These are phyloP conservation scores for Avena sativa DNA, from an alignment of 176 grass and related monocot genomes.

Conservation along the genomic window DNA sequence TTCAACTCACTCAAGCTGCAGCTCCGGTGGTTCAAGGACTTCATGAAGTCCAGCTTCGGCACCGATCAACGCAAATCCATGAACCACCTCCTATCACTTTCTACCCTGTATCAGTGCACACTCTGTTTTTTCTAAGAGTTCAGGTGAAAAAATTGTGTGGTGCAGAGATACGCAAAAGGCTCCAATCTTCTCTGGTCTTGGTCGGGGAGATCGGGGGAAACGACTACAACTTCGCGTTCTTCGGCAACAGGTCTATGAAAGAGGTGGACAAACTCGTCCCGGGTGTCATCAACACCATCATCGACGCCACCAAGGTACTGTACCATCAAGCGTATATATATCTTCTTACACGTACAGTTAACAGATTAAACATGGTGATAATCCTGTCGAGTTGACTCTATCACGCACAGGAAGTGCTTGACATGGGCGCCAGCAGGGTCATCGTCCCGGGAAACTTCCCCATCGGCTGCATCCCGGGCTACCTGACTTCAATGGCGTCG, in stretches of 20 bases:
- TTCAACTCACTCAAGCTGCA: slow-evolving; percentile 65
- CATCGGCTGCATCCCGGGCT: slow-evolving; percentile 80
- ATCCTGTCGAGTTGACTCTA: neutral
- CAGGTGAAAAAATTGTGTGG: neutral
- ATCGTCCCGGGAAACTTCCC: slow-evolving; percentile 91
- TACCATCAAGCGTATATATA: too few relatives aligned
- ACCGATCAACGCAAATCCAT: slow-evolving; percentile 22
- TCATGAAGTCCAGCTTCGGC: slow-evolving; percentile 46
- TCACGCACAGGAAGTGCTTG: slow-evolving; percentile 60
- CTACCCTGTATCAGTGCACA: neutral
- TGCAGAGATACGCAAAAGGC: slow-evolving; percentile 61
- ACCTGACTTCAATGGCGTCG: slow-evolving; percentile 62
- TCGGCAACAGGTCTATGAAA: slow-evolving; percentile 33
- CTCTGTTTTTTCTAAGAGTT: neutral
- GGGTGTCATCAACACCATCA: slow-evolving; percentile 63
- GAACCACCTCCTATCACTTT: neutral
- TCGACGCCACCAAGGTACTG: slow-evolving; percentile 63
- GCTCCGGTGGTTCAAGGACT: slow-evolving; percentile 70
- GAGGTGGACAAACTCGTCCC: slow-evolving; percentile 69
- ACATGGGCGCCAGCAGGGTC: slow-evolving; percentile 67
- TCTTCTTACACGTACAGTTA: neutral
- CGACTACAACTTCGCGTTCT: slow-evolving; percentile 91
- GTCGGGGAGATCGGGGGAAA: slow-evolving; percentile 91
- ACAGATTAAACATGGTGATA: neutral
- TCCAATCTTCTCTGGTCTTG: slow-evolving; percentile 59